Percentiles rank a stretch among this genome's conserved stretches.
phyloP scores from a whole-genome alignment of 169 alveolate genomes.

The Plasmodium inui region DNA sequence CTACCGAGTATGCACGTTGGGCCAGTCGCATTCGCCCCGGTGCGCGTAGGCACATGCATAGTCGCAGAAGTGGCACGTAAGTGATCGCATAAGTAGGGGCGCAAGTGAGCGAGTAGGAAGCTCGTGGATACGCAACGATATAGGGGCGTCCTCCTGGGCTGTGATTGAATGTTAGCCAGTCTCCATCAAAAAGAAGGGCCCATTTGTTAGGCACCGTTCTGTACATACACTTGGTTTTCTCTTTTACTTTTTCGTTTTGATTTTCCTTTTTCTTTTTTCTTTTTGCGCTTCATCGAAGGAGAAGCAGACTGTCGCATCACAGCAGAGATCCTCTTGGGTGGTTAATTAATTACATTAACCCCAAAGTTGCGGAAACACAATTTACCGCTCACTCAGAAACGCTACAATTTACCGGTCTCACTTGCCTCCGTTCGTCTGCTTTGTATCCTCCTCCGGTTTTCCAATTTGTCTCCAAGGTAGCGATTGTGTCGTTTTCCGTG shows the following conservation, averaged over 20 bases:
- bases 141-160: not conserved
- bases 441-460: not conserved
- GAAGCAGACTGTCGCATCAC: not conserved
- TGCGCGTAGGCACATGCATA: not conserved
- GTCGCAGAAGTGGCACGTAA: not conserved
- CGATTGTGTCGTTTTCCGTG: not conserved
- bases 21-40: not conserved
- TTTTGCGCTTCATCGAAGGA: not conserved
- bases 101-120: not conserved
- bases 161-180: not conserved
- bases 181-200: not conserved
- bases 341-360: not conserved
- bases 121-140: not conserved
- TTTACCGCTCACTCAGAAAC: not conserved
- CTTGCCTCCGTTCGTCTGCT: not conserved
- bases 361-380: not conserved
- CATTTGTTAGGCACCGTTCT: not conserved
- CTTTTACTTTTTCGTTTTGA: slow-evolving; percentile 8
- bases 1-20: not conserved
- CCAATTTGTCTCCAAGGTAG: not conserved
- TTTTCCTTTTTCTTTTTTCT: not conserved
- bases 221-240: not conserved
- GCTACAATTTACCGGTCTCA: not conserved
- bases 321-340: not conserved
- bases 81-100: not conserved